These are phyloP conservation scores for Xylariaceae sp. DNA, from an alignment of 2,329 filamentous ascomycete genomes.

Conservation along the genomic window DNA sequence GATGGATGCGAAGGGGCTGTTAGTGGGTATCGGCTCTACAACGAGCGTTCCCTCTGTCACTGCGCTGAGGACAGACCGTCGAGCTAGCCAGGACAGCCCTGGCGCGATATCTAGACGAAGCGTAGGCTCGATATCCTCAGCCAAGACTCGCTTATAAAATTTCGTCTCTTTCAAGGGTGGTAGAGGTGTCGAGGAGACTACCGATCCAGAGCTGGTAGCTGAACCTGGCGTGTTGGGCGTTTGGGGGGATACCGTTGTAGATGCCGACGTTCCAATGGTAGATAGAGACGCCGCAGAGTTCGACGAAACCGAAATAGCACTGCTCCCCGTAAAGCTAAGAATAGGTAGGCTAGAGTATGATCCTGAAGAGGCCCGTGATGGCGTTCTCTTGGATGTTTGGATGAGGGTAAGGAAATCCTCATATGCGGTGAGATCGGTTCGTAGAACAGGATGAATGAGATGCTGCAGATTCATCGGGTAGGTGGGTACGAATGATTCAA, in stretches of 20 bases:
- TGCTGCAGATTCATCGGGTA: conserved; percentile 72
- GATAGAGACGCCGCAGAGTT: conserved; percentile 60
- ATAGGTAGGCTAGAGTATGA: conserved; percentile 62
- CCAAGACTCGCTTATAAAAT: conserved; percentile 86
- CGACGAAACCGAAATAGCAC: conserved; percentile 47
- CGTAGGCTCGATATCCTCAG: conserved; percentile 92
- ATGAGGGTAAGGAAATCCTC: conserved; percentile 81
- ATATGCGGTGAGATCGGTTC: conserved; percentile 75
- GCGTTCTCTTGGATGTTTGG: conserved; percentile 58
- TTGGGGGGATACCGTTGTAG: conserved; percentile 51
- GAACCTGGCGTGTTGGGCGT: conserved; percentile 57
- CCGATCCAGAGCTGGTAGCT: conserved; percentile 44
- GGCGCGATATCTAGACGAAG: conserved; percentile 84
- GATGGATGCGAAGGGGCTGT: conserved; percentile 46
- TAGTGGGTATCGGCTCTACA: conserved; percentile 77
- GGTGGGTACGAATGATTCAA: conserved; percentile 48
- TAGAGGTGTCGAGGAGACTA: conserved; percentile 37
- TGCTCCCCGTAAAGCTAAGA: conserved; percentile 44
- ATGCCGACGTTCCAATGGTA: conserved; percentile 42
- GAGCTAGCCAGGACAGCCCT: conserved; percentile 87
- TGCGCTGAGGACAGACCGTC: conserved; percentile 75
- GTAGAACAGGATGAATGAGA: conserved; percentile 75
- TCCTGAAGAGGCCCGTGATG: conserved; percentile 63
- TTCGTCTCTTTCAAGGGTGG: conserved; percentile 80
- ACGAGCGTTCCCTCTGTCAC: conserved; percentile 82